Conservation (phyloP, 106 monocot species). For the Acorus calamus region DNA sequence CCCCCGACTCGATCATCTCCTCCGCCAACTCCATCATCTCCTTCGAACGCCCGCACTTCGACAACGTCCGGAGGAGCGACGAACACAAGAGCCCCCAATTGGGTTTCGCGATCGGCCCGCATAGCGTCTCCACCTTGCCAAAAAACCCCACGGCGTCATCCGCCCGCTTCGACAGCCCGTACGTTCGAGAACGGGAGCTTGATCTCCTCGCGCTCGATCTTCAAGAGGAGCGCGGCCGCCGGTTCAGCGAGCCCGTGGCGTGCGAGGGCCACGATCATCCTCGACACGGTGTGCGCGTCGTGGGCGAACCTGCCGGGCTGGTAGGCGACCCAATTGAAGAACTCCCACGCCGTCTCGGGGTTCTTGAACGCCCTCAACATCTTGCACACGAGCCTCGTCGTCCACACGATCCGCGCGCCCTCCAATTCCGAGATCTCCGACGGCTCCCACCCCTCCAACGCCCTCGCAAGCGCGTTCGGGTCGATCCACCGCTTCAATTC, state of each 20-base stretch:
- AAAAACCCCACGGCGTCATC: constrained; percentile 56
- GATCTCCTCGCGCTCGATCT: constrained; percentile 63
- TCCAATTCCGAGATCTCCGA: constrained; percentile 48
- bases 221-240: constrained; percentile 48
- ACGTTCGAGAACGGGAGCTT: constrained; percentile 61
- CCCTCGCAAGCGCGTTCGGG: constrained; percentile 47
- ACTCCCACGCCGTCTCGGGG: constrained; percentile 68
- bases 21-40: constrained; percentile 54
- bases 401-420: constrained; percentile 58
- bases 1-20: constrained; percentile 38
- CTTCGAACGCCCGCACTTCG: constrained; percentile 46
- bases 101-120: constrained; percentile 26
- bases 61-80: constrained; percentile 46
- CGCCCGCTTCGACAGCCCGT: constrained; percentile 55
- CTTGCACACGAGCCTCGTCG: constrained; percentile 77
- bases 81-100: constrained; percentile 41
- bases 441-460: constrained; percentile 61
- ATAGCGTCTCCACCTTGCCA: constrained; percentile 26
- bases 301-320: constrained; percentile 57
- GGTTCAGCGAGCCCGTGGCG: constrained; percentile 42
- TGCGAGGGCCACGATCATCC: constrained; percentile 77
- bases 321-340: constrained; percentile 86
- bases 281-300: constrained; percentile 47
- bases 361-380: constrained; percentile 69
- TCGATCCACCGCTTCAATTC: constrained; percentile 77